Percentiles rank a stretch among this genome's conserved stretches.
Evolutionary conservation across 73 alveolate species (phyloP).

Genomic region (Symbiodinium natans): DNA sequence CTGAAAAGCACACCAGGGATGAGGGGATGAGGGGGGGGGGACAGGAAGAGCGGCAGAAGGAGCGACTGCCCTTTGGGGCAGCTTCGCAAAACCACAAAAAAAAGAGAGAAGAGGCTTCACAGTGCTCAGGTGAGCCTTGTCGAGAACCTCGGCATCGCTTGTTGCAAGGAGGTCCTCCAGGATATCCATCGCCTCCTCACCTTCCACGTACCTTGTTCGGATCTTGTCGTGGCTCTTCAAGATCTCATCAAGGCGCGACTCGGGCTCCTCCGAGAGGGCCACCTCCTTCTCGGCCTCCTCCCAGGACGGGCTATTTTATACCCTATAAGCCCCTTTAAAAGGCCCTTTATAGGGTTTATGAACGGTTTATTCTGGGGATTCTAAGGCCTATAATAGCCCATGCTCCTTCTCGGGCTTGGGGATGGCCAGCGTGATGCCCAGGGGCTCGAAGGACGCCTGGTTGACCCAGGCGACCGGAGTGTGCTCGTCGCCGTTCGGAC

Average conservation of each 20-base stretch:
- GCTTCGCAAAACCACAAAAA: too few species aligned
- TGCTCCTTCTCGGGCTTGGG: slow-evolving; percentile 34
- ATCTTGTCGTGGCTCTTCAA: slow-evolving; percentile 44
- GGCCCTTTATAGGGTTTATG: too few species aligned
- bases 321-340: too few species aligned
- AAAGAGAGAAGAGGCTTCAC: too few species aligned
- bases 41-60: too few species aligned
- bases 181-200: slow-evolving; percentile 37
- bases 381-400: too few species aligned
- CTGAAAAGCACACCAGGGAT: not conserved
- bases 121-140: slow-evolving; percentile 25
- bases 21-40: too few species aligned
- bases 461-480: slow-evolving; percentile 77
- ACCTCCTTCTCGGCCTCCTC: not conserved
- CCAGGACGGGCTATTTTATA: too few species aligned
- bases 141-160: not conserved
- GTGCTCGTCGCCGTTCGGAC: not conserved
- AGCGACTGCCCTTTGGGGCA: too few species aligned
- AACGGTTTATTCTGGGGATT: too few species aligned
- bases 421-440: slow-evolving; percentile 80
- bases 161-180: slow-evolving; percentile 23
- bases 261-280: not conserved
- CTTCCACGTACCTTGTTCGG: slow-evolving; percentile 34
- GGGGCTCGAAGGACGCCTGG: slow-evolving; percentile 85
- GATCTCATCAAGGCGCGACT: slow-evolving; percentile 26